Conservation (phyloP, 345 rosid genomes). For the Heritiera fomes region DNA sequence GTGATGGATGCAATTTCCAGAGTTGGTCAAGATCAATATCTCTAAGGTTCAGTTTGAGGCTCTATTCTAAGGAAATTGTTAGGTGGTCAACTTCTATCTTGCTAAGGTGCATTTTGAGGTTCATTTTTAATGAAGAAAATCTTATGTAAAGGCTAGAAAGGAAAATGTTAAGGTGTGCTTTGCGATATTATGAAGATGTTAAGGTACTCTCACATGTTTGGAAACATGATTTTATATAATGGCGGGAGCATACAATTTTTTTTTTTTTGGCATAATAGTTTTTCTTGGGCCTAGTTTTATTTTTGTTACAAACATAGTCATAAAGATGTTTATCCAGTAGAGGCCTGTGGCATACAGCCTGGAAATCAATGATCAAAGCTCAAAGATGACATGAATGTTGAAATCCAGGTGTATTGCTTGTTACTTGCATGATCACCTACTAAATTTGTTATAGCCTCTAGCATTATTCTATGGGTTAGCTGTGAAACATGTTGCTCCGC, state of each 20-base stretch:
- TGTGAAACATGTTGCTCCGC: background rate
- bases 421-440: background rate
- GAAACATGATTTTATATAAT: constrained; percentile 5
- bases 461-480: background rate
- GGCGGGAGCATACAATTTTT: background rate
- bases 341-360: background rate
- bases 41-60: background rate
- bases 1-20: background rate
- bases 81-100: background rate
- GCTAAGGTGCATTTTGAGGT: constrained; percentile 8
- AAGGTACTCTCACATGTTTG: background rate
- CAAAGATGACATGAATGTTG: background rate
- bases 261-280: background rate
- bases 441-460: background rate
- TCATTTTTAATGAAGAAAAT: constrained; percentile 2
- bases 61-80: background rate
- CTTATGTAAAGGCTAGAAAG: background rate
- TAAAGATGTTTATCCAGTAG: background rate
- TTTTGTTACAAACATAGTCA: background rate
- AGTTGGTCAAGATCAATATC: constrained; percentile 1
- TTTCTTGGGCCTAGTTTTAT: background rate
- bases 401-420: background rate
- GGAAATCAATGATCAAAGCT: background rate
- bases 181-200: background rate
- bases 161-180: background rate